These are phyloP conservation scores for Neobulgaria alba DNA, from an alignment of 2,329 filamentous ascomycete genomes.

Conservation along the genomic window DNA sequence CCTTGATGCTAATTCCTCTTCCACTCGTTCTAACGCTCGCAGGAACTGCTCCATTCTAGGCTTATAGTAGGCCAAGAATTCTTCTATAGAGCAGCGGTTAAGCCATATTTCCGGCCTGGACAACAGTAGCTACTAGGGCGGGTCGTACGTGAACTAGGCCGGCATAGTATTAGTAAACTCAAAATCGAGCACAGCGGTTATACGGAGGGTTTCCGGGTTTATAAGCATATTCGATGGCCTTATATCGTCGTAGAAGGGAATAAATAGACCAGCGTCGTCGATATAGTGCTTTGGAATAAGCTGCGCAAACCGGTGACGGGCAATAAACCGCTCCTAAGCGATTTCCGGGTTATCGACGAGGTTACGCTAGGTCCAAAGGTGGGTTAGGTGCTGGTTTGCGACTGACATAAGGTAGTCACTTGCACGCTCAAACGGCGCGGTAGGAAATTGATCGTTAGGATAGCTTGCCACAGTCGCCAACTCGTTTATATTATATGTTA, in stretches of 20 bases:
- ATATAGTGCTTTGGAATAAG: conserved; percentile 6
- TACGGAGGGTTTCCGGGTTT: conserved; percentile 8
- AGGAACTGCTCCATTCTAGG: conserved; percentile 2
- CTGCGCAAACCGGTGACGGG: conserved; percentile 10
- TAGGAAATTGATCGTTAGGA: conserved; percentile 19
- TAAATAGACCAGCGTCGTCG: conserved; percentile 7
- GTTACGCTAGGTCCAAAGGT: conserved; percentile 33
- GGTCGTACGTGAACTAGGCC: conserved; percentile 12
- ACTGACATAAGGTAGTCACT: conserved; percentile 33
- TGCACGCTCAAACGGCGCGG: conserved; percentile 24
- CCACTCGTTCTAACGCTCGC: conserved; percentile 1
- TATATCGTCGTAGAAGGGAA: conserved; percentile 13
- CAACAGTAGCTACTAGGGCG: conserved; percentile 2
- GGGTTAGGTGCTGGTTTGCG: conserved; percentile 22
- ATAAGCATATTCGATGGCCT: conserved; percentile 12
- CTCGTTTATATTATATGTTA: conserved; percentile 37
- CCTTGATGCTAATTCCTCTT: not conserved
- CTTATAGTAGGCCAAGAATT: conserved; percentile 2
- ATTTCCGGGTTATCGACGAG: conserved; percentile 28
- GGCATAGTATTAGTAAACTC: conserved; percentile 15
- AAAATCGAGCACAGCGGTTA: conserved; percentile 15
- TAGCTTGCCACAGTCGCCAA: conserved; percentile 22
- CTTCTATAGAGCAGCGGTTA: not conserved
- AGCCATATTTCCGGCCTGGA: not conserved
- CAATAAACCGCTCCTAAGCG: conserved; percentile 28